Evolutionary conservation across 1,284 basidiomycete genomes (phyloP).

Genomic region (Cystobasidium pallidum): DNA sequence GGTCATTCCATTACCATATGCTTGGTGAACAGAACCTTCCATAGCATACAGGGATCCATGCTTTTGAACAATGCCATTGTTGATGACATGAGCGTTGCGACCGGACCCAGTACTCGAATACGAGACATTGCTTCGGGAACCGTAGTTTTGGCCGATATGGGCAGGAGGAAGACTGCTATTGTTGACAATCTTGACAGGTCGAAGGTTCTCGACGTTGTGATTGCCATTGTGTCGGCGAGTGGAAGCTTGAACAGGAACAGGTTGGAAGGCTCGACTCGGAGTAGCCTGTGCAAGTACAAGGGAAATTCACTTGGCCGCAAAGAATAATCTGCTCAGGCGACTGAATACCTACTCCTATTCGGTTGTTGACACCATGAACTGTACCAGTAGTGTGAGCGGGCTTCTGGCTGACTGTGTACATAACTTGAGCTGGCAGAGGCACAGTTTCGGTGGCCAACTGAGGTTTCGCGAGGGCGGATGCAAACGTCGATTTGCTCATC

Average conservation of each 20-base stretch:
- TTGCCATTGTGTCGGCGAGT: not conserved
- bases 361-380: not conserved
- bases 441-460: too few relatives aligned
- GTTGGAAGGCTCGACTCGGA: constrained; percentile 36
- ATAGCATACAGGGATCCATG: constrained; percentile 12
- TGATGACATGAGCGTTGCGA: not conserved
- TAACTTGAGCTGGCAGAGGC: not conserved
- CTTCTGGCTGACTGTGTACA: not conserved
- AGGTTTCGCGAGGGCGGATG: constrained; percentile 8
- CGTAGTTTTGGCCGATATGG: not conserved
- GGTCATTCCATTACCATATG: not conserved
- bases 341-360: constrained; percentile 2
- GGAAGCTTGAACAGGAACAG: not conserved
- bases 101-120: constrained; percentile 10
- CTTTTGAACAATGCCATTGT: constrained; percentile 9
- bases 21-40: not conserved
- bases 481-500: constrained; percentile 27
- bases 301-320: too few relatives aligned
- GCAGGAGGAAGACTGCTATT: not conserved
- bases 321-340: not conserved
- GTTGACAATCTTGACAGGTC: constrained; percentile 15
- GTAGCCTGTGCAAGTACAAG: constrained; percentile 24
- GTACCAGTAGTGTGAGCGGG: not conserved
- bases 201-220: not conserved
- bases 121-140: constrained; percentile 14